These are phyloP conservation scores for Leishmania turanica DNA, from an alignment of 208 protist species.

Conservation along the genomic window DNA sequence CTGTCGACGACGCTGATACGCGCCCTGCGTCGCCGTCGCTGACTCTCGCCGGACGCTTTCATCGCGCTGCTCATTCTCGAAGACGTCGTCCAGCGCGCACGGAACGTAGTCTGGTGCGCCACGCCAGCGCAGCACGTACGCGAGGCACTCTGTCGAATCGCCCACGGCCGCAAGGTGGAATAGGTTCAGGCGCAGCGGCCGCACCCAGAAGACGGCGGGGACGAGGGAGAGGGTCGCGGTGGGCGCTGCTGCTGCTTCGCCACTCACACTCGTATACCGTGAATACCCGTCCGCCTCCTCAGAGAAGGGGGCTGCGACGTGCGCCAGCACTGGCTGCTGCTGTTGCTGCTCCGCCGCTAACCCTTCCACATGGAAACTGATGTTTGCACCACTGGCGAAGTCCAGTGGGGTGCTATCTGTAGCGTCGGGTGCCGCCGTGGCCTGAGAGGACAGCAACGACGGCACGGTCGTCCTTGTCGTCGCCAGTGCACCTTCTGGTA, in stretches of 20 bases:
- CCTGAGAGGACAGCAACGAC: not conserved
- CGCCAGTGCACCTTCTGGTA: not conserved
- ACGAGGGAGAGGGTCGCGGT: constrained; percentile 17
- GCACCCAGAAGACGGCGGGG: constrained; percentile 17
- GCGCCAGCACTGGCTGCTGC: constrained; percentile 8
- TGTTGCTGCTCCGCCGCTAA: not conserved
- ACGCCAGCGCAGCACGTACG: constrained; percentile 38
- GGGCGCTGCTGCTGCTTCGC: not conserved
- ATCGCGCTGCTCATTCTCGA: constrained; percentile 6
- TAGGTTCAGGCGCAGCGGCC: constrained; percentile 23
- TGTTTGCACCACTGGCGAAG: not conserved
- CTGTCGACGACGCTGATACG: constrained; percentile 10
- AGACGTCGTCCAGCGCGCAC: constrained; percentile 20
- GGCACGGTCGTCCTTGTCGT: not conserved
- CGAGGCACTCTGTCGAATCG: constrained; percentile 47
- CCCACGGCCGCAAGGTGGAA: constrained; percentile 51
- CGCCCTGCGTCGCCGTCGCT: constrained; percentile 16
- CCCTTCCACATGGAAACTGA: not conserved
- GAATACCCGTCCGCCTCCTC: constrained; percentile 5
- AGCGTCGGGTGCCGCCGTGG: not conserved
- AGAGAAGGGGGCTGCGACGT: constrained; percentile 13
- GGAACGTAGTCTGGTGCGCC: constrained; percentile 44
- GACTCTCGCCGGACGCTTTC: constrained; percentile 19
- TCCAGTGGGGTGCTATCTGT: not conserved
- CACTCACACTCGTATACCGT: not conserved